These are phyloP conservation scores for Thelephora ganbajun DNA, from an alignment of 768 basidiomycete species.

Conservation along the genomic window DNA sequence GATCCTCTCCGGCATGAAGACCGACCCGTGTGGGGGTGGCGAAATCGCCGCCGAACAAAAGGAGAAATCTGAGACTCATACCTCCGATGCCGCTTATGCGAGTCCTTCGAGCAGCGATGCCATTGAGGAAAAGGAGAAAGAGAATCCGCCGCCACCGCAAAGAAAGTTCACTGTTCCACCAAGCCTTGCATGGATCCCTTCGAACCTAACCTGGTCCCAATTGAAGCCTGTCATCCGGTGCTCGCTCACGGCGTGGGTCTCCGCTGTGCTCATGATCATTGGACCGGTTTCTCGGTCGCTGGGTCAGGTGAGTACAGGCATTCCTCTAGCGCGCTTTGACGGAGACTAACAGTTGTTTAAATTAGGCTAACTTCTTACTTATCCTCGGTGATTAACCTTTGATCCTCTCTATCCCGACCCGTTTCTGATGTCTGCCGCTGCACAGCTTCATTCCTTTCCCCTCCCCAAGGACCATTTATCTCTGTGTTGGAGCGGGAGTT, in stretches of 20 bases:
- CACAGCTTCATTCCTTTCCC: constrained; percentile 48
- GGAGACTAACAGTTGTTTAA: not conserved
- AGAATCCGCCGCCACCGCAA: not conserved
- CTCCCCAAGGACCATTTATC: constrained; percentile 57
- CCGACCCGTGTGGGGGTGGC: too few species aligned
- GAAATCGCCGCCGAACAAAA: not conserved
- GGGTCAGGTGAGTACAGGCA: constrained; percentile 40
- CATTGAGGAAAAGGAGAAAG: not conserved
- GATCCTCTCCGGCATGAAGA: too few species aligned
- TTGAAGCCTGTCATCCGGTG: constrained; percentile 52
- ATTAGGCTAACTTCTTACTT: constrained; percentile 49
- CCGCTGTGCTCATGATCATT: constrained; percentile 44
- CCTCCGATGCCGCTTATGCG: not conserved
- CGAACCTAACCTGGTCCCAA: constrained; percentile 42
- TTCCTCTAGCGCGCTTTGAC: not conserved
- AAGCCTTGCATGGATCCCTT: constrained; percentile 38
- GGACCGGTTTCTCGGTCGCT: constrained; percentile 30
- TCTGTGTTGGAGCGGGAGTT: constrained; percentile 52
- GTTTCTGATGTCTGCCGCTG: not conserved
- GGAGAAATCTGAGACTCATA: constrained; percentile 4
- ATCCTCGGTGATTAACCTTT: constrained; percentile 31
- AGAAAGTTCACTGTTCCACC: constrained; percentile 14
- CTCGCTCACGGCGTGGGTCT: constrained; percentile 47
- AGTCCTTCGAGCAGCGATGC: not conserved
- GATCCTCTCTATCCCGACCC: not conserved